Evolutionary conservation across 2,329 filamentous ascomycete species (phyloP).

Genomic region (Claviceps citrina): DNA sequence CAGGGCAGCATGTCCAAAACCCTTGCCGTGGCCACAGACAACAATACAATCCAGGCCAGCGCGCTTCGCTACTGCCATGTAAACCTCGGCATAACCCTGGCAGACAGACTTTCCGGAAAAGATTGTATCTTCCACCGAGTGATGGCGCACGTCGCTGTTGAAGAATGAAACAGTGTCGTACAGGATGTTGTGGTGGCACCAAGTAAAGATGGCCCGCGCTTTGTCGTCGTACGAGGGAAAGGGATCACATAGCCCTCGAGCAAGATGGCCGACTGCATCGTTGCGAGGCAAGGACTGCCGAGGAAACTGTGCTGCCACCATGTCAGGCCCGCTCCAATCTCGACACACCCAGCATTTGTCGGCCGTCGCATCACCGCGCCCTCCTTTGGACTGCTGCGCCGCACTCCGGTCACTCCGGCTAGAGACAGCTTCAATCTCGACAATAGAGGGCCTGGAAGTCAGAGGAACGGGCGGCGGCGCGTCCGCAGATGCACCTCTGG

Average conservation of each 20-base stretch:
- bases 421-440: constrained; percentile 33
- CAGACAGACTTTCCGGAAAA: constrained; percentile 73
- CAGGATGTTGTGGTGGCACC: constrained; percentile 84
- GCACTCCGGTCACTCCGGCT: constrained; percentile 18
- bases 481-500: constrained; percentile 12
- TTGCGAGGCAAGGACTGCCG: constrained; percentile 50
- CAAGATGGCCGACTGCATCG: constrained; percentile 57
- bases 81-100: constrained; percentile 77
- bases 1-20: constrained; percentile 54
- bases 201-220: constrained; percentile 81
- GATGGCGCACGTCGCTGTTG: constrained; percentile 47
- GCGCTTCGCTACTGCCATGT: constrained; percentile 59
- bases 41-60: constrained; percentile 67
- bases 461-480: constrained; percentile 37
- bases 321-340: constrained; percentile 73
- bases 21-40: constrained; percentile 71
- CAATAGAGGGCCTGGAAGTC: constrained; percentile 33
- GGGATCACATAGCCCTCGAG: constrained; percentile 58
- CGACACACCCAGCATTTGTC: constrained; percentile 62
- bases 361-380: neutral
- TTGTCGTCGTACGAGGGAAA: constrained; percentile 80
- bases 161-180: constrained; percentile 79
- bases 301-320: constrained; percentile 63
- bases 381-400: constrained; percentile 10
- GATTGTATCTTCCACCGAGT: constrained; percentile 58